phyloP scores from a whole-genome alignment of 2,329 filamentous ascomycete species.

The Xylaria arbuscula region DNA sequence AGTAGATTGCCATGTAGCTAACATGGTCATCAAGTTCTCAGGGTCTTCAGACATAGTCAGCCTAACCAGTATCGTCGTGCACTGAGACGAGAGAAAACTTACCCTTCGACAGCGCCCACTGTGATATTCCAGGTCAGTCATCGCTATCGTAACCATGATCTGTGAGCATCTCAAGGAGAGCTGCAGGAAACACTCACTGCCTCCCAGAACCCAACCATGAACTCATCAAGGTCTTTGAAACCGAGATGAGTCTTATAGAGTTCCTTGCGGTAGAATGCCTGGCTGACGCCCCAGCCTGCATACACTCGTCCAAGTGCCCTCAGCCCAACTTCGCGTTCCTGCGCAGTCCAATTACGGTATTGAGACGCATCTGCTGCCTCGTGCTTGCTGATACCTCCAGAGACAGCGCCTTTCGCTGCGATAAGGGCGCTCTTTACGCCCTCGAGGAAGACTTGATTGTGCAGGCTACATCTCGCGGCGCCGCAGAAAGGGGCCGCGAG shows the following conservation, averaged over 20 bases:
- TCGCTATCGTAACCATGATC: background rate
- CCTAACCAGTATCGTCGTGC: background rate
- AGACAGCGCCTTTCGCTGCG: constrained; percentile 65
- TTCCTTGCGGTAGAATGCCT: constrained; percentile 79
- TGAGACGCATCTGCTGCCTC: constrained; percentile 54
- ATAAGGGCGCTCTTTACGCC: constrained; percentile 69
- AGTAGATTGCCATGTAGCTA: constrained; percentile 81
- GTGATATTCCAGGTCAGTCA: background rate
- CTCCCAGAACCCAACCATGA: constrained; percentile 82
- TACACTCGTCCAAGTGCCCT: constrained; percentile 81
- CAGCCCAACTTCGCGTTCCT: constrained; percentile 63
- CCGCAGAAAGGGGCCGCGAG: constrained; percentile 74
- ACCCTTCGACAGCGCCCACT: constrained; percentile 76
- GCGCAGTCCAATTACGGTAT: constrained; percentile 61
- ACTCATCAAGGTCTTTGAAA: constrained; percentile 76
- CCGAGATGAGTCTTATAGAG: constrained; percentile 73
- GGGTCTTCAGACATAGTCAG: constrained; percentile 62
- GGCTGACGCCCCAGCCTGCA: constrained; percentile 84
- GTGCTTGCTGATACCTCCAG: constrained; percentile 61
- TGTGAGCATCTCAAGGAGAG: background rate
- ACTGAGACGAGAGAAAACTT: constrained; percentile 14
- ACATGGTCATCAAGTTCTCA: constrained; percentile 79
- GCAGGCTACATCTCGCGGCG: constrained; percentile 70
- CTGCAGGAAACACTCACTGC: constrained; percentile 37
- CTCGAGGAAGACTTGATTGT: constrained; percentile 74